phyloP scores from a whole-genome alignment of 2,329 filamentous ascomycete genomes.

The Blumeria graminis region DNA sequence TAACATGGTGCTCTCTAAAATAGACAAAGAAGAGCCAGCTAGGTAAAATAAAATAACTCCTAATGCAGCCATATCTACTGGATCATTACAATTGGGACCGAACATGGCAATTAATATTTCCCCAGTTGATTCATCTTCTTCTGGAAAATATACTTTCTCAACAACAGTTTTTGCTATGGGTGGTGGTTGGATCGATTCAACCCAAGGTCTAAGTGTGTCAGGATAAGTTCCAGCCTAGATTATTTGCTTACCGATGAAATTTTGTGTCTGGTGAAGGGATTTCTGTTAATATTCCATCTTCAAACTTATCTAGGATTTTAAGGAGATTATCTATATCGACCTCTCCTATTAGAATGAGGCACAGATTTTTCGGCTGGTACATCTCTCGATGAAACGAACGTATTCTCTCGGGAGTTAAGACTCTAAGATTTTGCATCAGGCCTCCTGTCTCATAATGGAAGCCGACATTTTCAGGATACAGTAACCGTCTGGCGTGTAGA shows the following conservation, averaged over 20 bases:
- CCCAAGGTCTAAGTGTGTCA: constrained; percentile 41
- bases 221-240: not conserved
- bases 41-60: constrained; percentile 68
- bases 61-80: constrained; percentile 43
- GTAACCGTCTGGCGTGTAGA: constrained; percentile 47
- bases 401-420: constrained; percentile 71
- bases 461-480: constrained; percentile 75
- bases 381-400: constrained; percentile 87
- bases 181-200: constrained; percentile 62
- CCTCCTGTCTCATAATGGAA: constrained; percentile 97
- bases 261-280: constrained; percentile 52
- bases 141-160: constrained; percentile 71
- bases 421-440: constrained; percentile 75
- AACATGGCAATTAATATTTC: constrained; percentile 74
- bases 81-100: constrained; percentile 57
- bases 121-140: constrained; percentile 84
- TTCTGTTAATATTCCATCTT: constrained; percentile 60
- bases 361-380: constrained; percentile 94
- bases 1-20: constrained; percentile 78
- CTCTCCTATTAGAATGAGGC: constrained; percentile 77
- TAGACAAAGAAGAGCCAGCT: constrained; percentile 74
- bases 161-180: constrained; percentile 46
- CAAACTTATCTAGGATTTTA: constrained; percentile 64
- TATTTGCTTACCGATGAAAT: constrained; percentile 31
- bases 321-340: constrained; percentile 63